These are phyloP conservation scores for Arctostaphylos glauca DNA, from an alignment of 148 eudicot species.

Conservation along the genomic window DNA sequence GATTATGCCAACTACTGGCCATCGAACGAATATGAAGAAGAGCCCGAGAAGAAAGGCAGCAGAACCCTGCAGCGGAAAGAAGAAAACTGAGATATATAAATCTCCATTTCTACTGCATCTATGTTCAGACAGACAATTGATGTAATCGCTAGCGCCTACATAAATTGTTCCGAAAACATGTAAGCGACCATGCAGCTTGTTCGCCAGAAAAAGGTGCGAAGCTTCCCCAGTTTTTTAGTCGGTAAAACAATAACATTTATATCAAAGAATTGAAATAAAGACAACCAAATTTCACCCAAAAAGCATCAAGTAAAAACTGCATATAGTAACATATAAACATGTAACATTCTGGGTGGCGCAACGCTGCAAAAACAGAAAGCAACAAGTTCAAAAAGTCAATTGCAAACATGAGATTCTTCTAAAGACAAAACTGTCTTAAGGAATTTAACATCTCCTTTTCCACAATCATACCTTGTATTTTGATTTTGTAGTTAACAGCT, in stretches of 20 bases:
- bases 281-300: too few relatives aligned
- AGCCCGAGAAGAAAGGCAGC: conserved; percentile 47
- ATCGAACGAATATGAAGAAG: conserved; percentile 56
- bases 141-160: not conserved
- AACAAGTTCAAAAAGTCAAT: not conserved
- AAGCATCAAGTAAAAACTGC: too few relatives aligned
- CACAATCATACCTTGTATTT: conserved; percentile 46
- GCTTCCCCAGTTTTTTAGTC: not conserved
- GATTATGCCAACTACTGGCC: conserved; percentile 58
- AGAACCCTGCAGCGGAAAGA: conserved; percentile 38
- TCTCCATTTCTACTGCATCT: not conserved
- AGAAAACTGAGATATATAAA: not conserved
- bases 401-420: not conserved
- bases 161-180: not conserved
- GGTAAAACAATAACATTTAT: not conserved
- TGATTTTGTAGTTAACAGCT: conserved; percentile 40
- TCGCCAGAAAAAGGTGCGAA: not conserved
- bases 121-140: not conserved
- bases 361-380: not conserved
- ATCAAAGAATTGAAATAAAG: not conserved
- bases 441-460: not conserved
- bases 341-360: too few relatives aligned
- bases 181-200: not conserved
- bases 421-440: not conserved
- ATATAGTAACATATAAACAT: too few relatives aligned